Conservation (phyloP, 2,329 filamentous ascomycete genomes). For the Penicillium occitanis region DNA sequence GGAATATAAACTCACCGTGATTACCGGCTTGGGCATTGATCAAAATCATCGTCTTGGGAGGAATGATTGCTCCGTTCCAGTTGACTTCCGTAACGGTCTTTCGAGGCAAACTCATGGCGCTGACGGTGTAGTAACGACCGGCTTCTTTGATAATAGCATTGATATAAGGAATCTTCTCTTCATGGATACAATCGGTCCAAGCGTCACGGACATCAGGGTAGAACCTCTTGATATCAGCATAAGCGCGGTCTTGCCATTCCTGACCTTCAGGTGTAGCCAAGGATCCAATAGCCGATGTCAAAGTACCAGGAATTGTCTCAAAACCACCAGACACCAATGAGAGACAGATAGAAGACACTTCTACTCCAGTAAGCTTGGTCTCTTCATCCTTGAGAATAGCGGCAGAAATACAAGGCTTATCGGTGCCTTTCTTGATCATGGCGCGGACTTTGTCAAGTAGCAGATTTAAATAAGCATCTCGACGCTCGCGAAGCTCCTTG, state of each 20-base stretch:
- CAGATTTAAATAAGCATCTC: conserved; percentile 62
- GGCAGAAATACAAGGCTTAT: conserved; percentile 63
- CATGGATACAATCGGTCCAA: conserved; percentile 64
- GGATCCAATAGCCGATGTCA: conserved; percentile 47
- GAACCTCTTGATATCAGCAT: conserved; percentile 63
- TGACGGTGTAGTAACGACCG: conserved; percentile 71
- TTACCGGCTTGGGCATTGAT: conserved; percentile 72
- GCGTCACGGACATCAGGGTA: conserved; percentile 51
- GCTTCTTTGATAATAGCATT: conserved; percentile 74
- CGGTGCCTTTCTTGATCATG: conserved; percentile 57
- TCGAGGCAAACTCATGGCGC: conserved; percentile 69
- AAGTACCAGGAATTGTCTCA: conserved; percentile 71
- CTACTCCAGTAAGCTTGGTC: conserved; percentile 63
- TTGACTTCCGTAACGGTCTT: conserved; percentile 66
- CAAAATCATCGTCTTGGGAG: conserved; percentile 71
- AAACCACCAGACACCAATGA: conserved; percentile 75
- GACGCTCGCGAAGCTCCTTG: conserved; percentile 60
- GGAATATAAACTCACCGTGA: conserved; percentile 41
- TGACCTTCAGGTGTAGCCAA: conserved; percentile 15
- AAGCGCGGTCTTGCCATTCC: conserved; percentile 58
- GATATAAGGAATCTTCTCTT: conserved; percentile 71
- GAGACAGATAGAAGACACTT: conserved; percentile 72
- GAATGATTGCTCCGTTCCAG: conserved; percentile 65
- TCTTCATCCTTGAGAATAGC: conserved; percentile 66
- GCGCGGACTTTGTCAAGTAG: conserved; percentile 57